A percentile compares a stretch with the other conserved stretches of the same genome.
These are phyloP conservation scores for Begonia masoniana DNA, from an alignment of 306 rosid species.

Conservation along the genomic window DNA sequence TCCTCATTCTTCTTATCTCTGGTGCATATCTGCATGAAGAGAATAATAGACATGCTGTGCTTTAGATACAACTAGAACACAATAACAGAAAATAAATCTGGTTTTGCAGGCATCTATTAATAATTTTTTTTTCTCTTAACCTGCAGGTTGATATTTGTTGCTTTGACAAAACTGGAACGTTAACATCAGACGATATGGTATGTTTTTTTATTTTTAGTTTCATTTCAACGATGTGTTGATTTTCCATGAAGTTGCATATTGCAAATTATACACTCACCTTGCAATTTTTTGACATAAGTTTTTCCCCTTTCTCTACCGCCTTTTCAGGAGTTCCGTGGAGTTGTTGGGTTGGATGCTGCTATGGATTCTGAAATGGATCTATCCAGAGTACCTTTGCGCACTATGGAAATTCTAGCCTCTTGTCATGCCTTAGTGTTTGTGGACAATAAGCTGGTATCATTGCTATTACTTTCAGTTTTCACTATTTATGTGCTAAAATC, in stretches of 20 bases:
- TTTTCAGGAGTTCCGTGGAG: constrained; percentile 83
- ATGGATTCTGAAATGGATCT: constrained; percentile 64
- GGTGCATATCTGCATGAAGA: too few relatives aligned
- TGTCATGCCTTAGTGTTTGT: constrained; percentile 98
- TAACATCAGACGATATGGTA: constrained; percentile 99
- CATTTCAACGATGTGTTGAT: too few relatives aligned
- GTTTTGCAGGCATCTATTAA: background rate
- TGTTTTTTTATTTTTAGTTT: constrained; percentile 8
- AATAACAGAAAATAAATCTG: too few relatives aligned
- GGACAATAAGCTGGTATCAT: constrained; percentile 48
- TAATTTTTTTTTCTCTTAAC: constrained; percentile 10
- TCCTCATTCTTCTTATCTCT: too few relatives aligned
- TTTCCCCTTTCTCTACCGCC: constrained; percentile 5
- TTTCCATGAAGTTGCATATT: too few relatives aligned
- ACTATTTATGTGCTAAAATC: too few relatives aligned
- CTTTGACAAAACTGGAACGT: constrained; percentile 99
- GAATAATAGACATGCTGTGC: too few relatives aligned
- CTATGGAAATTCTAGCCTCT: constrained; percentile 89
- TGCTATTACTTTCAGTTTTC: background rate
- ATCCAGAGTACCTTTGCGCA: constrained; percentile 47
- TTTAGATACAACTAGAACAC: too few relatives aligned
- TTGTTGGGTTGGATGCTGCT: constrained; percentile 50
- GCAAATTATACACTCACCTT: constrained; percentile 5
- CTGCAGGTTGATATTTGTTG: constrained; percentile 98
- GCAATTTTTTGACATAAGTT: constrained; percentile 7